Conservation (phyloP, 148 eudicot genomes). For the Nepenthes mirabilis region DNA sequence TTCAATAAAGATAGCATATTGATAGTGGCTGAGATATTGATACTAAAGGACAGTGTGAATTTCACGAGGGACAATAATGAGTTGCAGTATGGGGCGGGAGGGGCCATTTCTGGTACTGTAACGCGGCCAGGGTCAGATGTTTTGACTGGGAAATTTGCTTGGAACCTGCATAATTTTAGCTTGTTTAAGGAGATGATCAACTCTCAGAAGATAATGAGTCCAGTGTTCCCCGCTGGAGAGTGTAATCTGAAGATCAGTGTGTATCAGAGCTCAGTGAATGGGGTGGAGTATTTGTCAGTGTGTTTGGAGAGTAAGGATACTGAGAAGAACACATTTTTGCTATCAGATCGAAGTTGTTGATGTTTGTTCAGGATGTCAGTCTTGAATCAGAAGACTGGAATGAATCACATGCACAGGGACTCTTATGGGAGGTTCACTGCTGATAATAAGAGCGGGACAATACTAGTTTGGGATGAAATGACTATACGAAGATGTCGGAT, state of each 20-base stretch:
- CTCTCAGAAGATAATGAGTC: neutral
- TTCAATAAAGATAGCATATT: neutral
- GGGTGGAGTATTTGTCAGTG: neutral
- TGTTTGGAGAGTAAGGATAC: neutral
- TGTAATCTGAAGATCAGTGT: neutral
- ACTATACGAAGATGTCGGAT: neutral
- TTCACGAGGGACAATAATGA: neutral
- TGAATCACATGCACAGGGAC: neutral
- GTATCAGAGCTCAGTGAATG: neutral
- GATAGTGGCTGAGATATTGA: neutral
- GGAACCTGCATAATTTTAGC: neutral
- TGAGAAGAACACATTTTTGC: neutral
- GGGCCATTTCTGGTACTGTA: neutral
- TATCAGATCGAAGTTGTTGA: neutral
- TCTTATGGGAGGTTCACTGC: neutral
- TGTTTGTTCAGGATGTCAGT: neutral
- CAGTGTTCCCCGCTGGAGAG: neutral
- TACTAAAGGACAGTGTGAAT: neutral
- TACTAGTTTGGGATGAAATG: neutral
- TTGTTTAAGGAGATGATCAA: neutral
- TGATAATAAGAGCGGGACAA: neutral
- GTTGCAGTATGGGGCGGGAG: neutral
- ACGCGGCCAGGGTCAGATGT: neutral
- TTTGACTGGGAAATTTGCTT: neutral
- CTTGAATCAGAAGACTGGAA: neutral